Evolutionary conservation across 306 rosid species (phyloP).

Genomic region (Castanea sativa): DNA sequence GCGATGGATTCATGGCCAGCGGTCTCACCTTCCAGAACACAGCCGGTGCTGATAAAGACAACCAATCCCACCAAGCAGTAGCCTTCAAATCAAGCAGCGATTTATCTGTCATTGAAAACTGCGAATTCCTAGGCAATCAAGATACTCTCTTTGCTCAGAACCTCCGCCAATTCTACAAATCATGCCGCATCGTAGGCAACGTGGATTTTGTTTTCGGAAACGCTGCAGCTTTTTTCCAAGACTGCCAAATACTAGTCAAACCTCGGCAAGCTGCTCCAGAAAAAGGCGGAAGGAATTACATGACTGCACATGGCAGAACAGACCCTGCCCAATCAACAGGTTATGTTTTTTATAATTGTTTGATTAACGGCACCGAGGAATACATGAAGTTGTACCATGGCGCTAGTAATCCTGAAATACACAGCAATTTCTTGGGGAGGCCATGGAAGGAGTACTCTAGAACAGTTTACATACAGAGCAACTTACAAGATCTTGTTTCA

Average conservation of each 20-base stretch:
- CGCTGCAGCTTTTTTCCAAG: constrained; percentile 67
- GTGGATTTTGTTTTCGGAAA: constrained; percentile 91
- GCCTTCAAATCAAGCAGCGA: constrained; percentile 88
- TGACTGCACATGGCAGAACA: constrained; percentile 81
- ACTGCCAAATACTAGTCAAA: constrained; percentile 46
- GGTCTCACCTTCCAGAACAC: constrained; percentile 72
- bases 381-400: constrained; percentile 50
- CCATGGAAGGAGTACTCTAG: constrained; percentile 93
- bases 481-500: constrained; percentile 41
- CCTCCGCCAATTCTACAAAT: constrained; percentile 78
- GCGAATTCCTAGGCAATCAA: constrained; percentile 81
- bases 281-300: constrained; percentile 54
- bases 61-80: constrained; percentile 71
- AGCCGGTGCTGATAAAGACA: constrained; percentile 63
- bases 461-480: constrained; percentile 50
- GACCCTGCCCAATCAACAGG: constrained; percentile 81
- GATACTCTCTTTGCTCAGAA: constrained; percentile 86
- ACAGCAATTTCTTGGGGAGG: constrained; percentile 84
- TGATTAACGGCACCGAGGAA: constrained; percentile 70
- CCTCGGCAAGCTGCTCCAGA: constrained; percentile 57
- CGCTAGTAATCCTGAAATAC: constrained; percentile 56
- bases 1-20: constrained; percentile 94
- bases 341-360: constrained; percentile 64
- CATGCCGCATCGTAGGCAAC: constrained; percentile 68
- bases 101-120: constrained; percentile 53